Conservation (phyloP, 2,329 filamentous ascomycete species). For the Madurella fahalii region DNA sequence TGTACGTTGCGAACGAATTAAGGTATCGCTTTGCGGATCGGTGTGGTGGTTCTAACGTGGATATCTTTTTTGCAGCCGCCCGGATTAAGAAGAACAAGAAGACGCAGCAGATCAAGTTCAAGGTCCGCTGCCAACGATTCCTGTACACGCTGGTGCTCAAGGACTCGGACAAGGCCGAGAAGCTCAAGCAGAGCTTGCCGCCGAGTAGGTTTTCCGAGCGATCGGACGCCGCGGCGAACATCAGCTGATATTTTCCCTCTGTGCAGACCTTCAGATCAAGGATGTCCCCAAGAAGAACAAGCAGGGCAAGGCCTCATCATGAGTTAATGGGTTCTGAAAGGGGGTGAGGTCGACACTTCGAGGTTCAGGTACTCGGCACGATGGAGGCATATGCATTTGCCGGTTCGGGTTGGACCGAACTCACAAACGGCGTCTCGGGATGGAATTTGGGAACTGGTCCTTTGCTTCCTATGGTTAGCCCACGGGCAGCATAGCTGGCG, state of each 20-base stretch:
- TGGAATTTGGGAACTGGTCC: conserved; percentile 42
- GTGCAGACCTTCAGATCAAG: conserved; percentile 48
- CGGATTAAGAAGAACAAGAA: conserved; percentile 96
- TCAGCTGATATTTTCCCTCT: conserved; percentile 18
- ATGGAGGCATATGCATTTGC: conserved; percentile 25
- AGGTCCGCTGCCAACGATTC: conserved; percentile 96
- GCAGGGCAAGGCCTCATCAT: conserved; percentile 24
- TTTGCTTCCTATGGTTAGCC: conserved; percentile 22
- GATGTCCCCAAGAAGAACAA: conserved; percentile 47
- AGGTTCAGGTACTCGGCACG: conserved; percentile 23
- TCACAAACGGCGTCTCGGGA: conserved; percentile 47
- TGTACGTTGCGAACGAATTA: conserved; percentile 62
- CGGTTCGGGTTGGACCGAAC: conserved; percentile 31
- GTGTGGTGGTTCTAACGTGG: conserved; percentile 12
- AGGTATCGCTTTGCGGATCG: conserved; percentile 11
- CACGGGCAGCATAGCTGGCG: conserved; percentile 30
- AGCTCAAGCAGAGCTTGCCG: conserved; percentile 98
- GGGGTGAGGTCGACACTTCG: conserved; percentile 11
- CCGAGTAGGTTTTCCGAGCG: conserved; percentile 65
- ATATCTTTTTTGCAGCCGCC: conserved; percentile 54
- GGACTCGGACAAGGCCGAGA: conserved; percentile 99
- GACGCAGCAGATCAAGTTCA: conserved; percentile 97
- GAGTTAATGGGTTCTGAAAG: conserved; percentile 9
- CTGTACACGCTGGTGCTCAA: conserved; percentile 98
- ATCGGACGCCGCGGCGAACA: neutral